Conservation (phyloP, 1,284 basidiomycete genomes). For the Cryptococcus wingfieldii region DNA sequence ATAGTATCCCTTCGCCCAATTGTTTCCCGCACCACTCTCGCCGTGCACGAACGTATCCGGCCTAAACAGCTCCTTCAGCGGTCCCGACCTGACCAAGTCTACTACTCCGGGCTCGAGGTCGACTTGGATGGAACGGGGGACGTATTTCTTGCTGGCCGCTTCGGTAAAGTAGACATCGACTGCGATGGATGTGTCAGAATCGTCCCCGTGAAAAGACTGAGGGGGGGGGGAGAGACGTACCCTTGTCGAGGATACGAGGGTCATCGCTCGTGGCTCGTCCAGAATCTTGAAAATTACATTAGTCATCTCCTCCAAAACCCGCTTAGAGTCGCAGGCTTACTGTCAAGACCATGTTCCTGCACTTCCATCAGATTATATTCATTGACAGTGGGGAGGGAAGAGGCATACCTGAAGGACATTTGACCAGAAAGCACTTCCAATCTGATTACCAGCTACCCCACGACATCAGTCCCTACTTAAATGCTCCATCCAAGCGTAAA, state of each 20-base stretch:
- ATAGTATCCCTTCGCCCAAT: constrained; percentile 58
- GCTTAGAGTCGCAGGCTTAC: constrained; percentile 18
- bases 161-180: constrained; percentile 51
- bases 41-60: constrained; percentile 82
- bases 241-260: constrained; percentile 37
- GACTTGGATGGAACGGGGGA: constrained; percentile 88
- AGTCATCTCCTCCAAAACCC: neutral
- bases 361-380: constrained; percentile 8
- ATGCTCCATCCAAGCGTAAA: neutral
- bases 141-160: constrained; percentile 55
- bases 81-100: constrained; percentile 60
- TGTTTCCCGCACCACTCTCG: constrained; percentile 56
- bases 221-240: constrained; percentile 12
- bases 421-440: constrained; percentile 47
- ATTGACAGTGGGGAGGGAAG: neutral
- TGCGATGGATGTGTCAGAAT: constrained; percentile 4
- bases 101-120: constrained; percentile 90
- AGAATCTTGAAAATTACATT: constrained; percentile 12
- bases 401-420: constrained; percentile 40
- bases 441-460: constrained; percentile 40
- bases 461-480: neutral
- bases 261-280: constrained; percentile 44
- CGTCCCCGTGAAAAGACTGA: neutral
- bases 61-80: constrained; percentile 61
- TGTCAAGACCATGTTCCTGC: constrained; percentile 43